Base-by-base conservation (phyloP, 2,329 filamentous ascomycete species). In the Arthrobotrys sinensis region DNA sequence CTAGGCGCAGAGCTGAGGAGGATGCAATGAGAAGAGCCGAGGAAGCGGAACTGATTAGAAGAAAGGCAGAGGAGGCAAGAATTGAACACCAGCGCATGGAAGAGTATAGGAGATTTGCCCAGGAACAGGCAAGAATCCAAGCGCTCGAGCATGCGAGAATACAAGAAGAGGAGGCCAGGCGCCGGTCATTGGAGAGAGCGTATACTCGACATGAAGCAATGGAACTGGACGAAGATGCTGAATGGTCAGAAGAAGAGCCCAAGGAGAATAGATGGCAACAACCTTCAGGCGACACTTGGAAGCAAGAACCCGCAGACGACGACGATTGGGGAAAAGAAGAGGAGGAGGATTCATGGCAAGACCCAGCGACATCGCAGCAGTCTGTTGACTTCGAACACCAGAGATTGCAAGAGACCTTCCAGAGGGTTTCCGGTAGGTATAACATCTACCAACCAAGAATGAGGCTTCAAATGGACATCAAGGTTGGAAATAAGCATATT, bases 311-410 rank as follows among this genome's bases (percentile, higher is more conserved):
- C 7, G 24, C 21, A 0, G 48, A 57, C 2, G 46, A 55, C 14
- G 34, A 40, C 4, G 45, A 36, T n/a, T 32, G 32, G 21, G 21
- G n/a, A 68, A 36, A 68, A 28, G 48, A 68, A n/a, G 48, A 48
- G n/a, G 65, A 68, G 21, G 24, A 36, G 14, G 50, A 53, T 36
- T 32, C 40, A 5, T 53, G 53, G 38, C 36, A 46, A 36, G 21
- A 32, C 3, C 4, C n/a, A 32, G 36, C 8, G 10, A 6, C 11
- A 12, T 43, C 11, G n/a, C 36, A 43, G 4, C 16, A 21, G 16
- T 4, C 19, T 28, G 0, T 43, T n/a, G 55, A 60, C n/a, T 0
- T n/a, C 12, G 55, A 60, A 11, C 34, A 43, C 1, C 34, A 43
- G 16, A 60, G 55, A 16, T 60, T 60, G 21, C 16, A 60, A 16